phyloP scores from a whole-genome alignment of 2,329 filamentous ascomycete genomes.

The Neonectria sp. region DNA sequence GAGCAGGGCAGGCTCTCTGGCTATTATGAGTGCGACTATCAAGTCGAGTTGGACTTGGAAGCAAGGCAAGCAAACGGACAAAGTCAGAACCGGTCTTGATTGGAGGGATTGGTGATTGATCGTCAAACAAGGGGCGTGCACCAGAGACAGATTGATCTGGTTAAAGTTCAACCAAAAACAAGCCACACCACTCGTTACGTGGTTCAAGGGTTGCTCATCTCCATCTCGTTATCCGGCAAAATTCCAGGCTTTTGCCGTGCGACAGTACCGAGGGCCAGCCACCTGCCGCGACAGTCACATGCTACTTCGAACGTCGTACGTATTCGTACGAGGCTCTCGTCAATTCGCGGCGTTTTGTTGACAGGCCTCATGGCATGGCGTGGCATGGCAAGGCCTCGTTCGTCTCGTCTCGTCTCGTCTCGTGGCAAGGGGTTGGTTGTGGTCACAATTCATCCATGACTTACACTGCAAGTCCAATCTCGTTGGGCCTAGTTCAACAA shows the following conservation, averaged over 20 bases:
- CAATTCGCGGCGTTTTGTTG: constrained; percentile 11
- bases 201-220: constrained; percentile 6
- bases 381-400: background rate
- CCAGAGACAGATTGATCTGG: constrained; percentile 36
- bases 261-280: constrained; percentile 13
- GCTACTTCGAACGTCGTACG: constrained; percentile 8
- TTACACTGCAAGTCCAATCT: constrained; percentile 13
- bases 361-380: constrained; percentile 7
- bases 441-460: background rate
- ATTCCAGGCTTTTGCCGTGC: constrained; percentile 21
- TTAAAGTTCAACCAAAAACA: constrained; percentile 42
- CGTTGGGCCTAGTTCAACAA: constrained; percentile 10
- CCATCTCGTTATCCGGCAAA: constrained; percentile 12
- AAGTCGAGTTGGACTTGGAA: constrained; percentile 25
- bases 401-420: constrained; percentile 1
- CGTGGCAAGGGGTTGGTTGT: background rate
- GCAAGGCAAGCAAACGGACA: constrained; percentile 2
- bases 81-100: constrained; percentile 35
- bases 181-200: constrained; percentile 31
- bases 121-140: constrained; percentile 28
- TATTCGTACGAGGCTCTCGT: constrained; percentile 6
- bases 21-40: background rate
- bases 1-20: background rate
- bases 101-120: constrained; percentile 30
- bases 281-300: constrained; percentile 22